Percentiles rank a stretch among this genome's conserved stretches.
These are phyloP conservation scores for Rhizomucor pusillus DNA, from an alignment of 371 early-diverging fungal species.

Conservation along the genomic window DNA sequence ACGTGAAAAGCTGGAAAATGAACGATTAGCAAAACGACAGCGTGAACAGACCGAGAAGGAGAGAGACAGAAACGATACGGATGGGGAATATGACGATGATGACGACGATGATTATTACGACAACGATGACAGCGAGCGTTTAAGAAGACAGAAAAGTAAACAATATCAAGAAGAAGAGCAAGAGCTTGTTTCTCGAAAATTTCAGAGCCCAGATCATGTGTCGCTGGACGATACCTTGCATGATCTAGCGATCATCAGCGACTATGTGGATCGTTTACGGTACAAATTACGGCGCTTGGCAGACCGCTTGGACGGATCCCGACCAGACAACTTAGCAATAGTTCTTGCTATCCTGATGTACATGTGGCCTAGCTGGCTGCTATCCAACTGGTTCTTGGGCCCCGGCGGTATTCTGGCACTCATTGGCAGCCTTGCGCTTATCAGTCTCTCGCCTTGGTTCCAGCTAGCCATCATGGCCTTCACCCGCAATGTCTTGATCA, in stretches of 20 bases:
- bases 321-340: slow-evolving; percentile 17
- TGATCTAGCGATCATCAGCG: slow-evolving; percentile 27
- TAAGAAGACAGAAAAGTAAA: slow-evolving; percentile 15
- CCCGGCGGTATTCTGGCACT: slow-evolving; percentile 19
- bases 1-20: slow-evolving; percentile 29
- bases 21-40: slow-evolving; percentile 17
- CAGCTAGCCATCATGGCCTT: slow-evolving; percentile 13
- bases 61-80: too few relatives aligned
- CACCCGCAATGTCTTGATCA: slow-evolving; percentile 19
- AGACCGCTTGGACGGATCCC: slow-evolving; percentile 24
- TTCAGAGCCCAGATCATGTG: slow-evolving; percentile 24
- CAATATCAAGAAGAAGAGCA: slow-evolving; percentile 23
- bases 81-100: slow-evolving; percentile 4
- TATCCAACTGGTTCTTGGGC: slow-evolving; percentile 22
- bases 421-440: slow-evolving; percentile 15
- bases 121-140: slow-evolving; percentile 8
- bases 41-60: slow-evolving; percentile 1
- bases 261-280: slow-evolving; percentile 18
- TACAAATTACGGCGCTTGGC: neutral
- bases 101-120: slow-evolving; percentile 25
- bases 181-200: slow-evolving; percentile 27
- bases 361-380: slow-evolving; percentile 30
- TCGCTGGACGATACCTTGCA: slow-evolving; percentile 45
- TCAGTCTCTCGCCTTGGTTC: slow-evolving; percentile 28
- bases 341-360: slow-evolving; percentile 27